Conservation (phyloP, 2,329 filamentous ascomycete genomes). For the Cucurbitaria berberidis region DNA sequence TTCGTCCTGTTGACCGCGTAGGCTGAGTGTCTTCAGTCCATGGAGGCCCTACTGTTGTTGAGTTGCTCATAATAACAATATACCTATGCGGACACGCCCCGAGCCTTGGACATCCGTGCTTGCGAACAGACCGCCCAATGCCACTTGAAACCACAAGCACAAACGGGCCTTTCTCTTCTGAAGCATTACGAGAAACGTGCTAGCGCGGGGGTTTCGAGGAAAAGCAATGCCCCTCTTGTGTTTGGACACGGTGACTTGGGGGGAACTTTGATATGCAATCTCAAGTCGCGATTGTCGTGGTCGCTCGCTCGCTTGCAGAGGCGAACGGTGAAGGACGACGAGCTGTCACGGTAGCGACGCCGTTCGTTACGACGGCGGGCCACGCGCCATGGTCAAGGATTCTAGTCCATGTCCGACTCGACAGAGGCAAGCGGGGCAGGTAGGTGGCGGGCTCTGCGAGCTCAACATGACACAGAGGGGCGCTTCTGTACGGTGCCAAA, state of each 20-base stretch:
- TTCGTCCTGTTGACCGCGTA: not conserved
- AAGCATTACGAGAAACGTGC: constrained; percentile 39
- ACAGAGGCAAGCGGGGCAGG: constrained; percentile 23
- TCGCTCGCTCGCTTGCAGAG: not conserved
- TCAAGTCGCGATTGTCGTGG: constrained; percentile 9
- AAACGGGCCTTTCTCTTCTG: constrained; percentile 36
- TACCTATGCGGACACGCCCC: constrained; percentile 23
- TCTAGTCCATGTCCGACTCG: constrained; percentile 19
- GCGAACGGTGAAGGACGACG: constrained; percentile 24
- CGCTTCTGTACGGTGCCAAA: not conserved
- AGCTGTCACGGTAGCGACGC: constrained; percentile 15
- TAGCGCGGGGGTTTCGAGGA: constrained; percentile 45
- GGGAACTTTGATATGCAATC: constrained; percentile 9
- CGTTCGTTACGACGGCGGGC: constrained; percentile 22
- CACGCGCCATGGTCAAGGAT: constrained; percentile 22
- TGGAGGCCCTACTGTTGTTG: not conserved
- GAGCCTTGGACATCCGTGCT: constrained; percentile 34
- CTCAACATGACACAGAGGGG: not conserved
- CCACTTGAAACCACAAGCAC: constrained; percentile 39
- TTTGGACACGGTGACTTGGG: constrained; percentile 13
- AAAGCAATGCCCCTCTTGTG: constrained; percentile 27
- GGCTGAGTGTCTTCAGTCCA: not conserved
- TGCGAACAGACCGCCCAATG: constrained; percentile 26
- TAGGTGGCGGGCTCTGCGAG: constrained; percentile 12
- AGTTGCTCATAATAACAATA: constrained; percentile 30